These are phyloP conservation scores for Arthrobotrys iridis DNA, from an alignment of 2,329 filamentous ascomycete species.

Conservation along the genomic window DNA sequence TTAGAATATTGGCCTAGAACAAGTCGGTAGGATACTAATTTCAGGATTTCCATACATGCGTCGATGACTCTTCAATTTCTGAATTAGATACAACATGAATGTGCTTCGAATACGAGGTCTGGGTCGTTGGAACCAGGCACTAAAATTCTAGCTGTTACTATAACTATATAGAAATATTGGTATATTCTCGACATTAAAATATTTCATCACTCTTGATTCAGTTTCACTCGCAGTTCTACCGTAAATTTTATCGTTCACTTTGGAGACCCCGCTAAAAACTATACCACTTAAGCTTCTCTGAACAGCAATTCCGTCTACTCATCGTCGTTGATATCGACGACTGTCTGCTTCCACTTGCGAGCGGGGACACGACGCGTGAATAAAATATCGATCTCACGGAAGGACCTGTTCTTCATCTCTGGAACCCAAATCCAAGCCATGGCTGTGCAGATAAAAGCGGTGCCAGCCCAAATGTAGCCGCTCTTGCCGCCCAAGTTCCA, in stretches of 20 bases:
- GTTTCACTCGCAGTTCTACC: not conserved
- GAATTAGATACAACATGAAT: no score
- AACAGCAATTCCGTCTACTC: conserved; percentile 65
- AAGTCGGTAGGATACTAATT: no score
- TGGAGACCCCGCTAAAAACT: not conserved
- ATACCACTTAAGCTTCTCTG: conserved; percentile 14
- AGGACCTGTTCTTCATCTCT: conserved; percentile 62
- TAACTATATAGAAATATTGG: no score
- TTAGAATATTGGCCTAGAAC: conserved; percentile 1
- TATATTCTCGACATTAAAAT: no score
- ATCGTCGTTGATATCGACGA: conserved; percentile 70
- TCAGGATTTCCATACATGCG: no score
- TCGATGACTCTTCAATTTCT: no score
- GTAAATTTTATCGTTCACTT: conserved; percentile 11
- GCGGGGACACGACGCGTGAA: conserved; percentile 31
- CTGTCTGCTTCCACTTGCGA: conserved; percentile 65
- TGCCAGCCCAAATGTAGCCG: conserved; percentile 63
- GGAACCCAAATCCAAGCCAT: conserved; percentile 64
- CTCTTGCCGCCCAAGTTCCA: conserved; percentile 35
- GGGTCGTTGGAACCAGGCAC: no score
- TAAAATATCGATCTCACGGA: conserved; percentile 36
- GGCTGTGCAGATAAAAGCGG: conserved; percentile 61
- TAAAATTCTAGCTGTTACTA: no score
- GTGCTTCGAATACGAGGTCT: no score
- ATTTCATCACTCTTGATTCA: no score